Percentiles rank a stretch among this genome's conserved stretches.
These are phyloP conservation scores for Pterocarpus santalinus DNA, from an alignment of 306 rosid genomes.

Conservation along the genomic window DNA sequence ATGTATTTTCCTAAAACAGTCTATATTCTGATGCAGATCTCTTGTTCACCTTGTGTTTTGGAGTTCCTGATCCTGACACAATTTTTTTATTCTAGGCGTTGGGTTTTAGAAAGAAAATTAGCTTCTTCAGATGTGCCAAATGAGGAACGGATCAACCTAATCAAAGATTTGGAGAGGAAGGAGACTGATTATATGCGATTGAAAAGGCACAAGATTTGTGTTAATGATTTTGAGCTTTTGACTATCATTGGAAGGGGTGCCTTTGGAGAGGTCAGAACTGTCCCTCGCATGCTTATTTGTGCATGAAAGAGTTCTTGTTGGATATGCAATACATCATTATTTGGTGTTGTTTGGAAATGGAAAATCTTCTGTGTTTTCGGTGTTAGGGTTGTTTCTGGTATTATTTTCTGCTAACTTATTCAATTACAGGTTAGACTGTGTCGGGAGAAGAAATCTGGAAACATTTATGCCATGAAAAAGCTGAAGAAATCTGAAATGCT, in stretches of 20 bases:
- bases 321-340: constrained; percentile 35
- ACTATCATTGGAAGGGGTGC: constrained; percentile 99
- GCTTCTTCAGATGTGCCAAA: constrained; percentile 94
- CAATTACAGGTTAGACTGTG: constrained; percentile 90
- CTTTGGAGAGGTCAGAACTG: constrained; percentile 88
- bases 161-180: constrained; percentile 95
- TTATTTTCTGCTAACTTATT: constrained; percentile 46
- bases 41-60: constrained; percentile 41
- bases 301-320: constrained; percentile 42
- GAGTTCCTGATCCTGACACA: constrained; percentile 48
- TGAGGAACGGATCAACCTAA: constrained; percentile 86
- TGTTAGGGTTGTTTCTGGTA: constrained; percentile 28
- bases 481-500: constrained; percentile 99
- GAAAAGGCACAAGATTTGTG: constrained; percentile 95
- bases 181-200: constrained; percentile 98
- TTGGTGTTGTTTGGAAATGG: constrained; percentile 39
- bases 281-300: constrained; percentile 34
- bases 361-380: constrained; percentile 22
- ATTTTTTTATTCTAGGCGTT: constrained; percentile 70
- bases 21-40: constrained; percentile 39
- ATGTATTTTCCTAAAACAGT: constrained; percentile 30
- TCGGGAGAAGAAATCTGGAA: constrained; percentile 99
- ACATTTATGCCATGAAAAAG: constrained; percentile 98
- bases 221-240: constrained; percentile 92
- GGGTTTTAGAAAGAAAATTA: constrained; percentile 87